A percentile compares a stretch with the other conserved stretches of the same genome.
These are phyloP conservation scores for Knufia fluminis DNA, from an alignment of 2,329 filamentous ascomycete genomes.

Conservation along the genomic window DNA sequence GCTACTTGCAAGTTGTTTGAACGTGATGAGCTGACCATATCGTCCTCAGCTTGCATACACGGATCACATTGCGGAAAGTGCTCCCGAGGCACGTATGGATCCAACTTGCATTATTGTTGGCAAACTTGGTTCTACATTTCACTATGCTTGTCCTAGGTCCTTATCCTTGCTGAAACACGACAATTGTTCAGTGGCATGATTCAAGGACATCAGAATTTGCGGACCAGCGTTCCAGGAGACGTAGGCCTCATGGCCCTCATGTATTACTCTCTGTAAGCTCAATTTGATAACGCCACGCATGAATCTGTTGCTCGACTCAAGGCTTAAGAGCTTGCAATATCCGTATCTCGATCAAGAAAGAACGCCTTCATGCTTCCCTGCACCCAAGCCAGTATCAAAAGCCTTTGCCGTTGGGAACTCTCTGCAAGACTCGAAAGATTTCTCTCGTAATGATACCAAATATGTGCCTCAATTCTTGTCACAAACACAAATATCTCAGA, in stretches of 20 bases:
- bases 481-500: slow-evolving; percentile 6
- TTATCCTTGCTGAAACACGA: too few relatives aligned
- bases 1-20: too few relatives aligned
- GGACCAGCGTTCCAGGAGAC: too few relatives aligned
- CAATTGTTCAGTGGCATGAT: too few relatives aligned
- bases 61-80: background rate
- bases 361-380: slow-evolving; percentile 21
- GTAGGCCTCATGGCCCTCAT: background rate
- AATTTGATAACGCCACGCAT: slow-evolving; percentile 18
- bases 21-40: too few relatives aligned
- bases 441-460: slow-evolving; percentile 5
- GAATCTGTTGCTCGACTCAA: slow-evolving; percentile 20
- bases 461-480: slow-evolving; percentile 6
- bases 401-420: background rate
- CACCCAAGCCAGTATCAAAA: slow-evolving; percentile 11
- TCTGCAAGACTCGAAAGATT: background rate
- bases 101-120: background rate
- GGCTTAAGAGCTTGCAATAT: background rate
- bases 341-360: slow-evolving; percentile 16
- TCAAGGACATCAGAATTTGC: too few relatives aligned
- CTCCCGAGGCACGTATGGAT: background rate
- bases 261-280: slow-evolving; percentile 10
- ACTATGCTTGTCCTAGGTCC: too few relatives aligned
- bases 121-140: background rate
- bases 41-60: too few relatives aligned